Conservation (phyloP, 139 green algal genomes). For the Micractinium sp. region DNA sequence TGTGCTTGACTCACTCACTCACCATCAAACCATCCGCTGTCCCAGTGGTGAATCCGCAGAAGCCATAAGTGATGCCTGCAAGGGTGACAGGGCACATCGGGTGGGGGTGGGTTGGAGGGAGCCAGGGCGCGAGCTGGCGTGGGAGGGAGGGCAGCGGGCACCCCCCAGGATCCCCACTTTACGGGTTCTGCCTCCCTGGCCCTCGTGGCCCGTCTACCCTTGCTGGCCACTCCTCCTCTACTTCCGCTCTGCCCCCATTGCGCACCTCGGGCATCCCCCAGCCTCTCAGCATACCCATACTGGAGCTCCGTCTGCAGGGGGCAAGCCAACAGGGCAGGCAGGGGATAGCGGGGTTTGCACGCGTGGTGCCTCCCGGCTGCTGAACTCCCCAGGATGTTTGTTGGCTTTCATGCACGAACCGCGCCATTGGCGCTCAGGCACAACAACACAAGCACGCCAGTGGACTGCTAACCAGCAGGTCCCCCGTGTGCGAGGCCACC, state of each 20-base stretch:
- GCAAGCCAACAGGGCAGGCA: background rate
- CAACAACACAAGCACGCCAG: no score
- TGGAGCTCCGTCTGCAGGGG: constrained; percentile 23
- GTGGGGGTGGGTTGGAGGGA: background rate
- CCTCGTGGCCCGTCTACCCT: no score
- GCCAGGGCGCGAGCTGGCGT: no score
- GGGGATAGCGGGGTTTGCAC: no score
- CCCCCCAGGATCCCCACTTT: background rate
- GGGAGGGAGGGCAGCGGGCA: background rate
- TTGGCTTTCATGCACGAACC: no score
- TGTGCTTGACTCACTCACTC: background rate
- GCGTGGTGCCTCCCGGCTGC: no score
- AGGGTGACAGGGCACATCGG: background rate
- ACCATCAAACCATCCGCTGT: constrained; percentile 21
- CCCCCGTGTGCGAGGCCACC: no score
- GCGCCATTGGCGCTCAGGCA: no score
- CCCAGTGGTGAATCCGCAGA: constrained; percentile 30
- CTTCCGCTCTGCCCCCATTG: no score
- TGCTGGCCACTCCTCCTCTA: no score
- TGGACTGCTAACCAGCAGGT: no score
- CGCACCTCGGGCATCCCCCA: constrained; percentile 13
- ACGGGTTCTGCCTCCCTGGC: no score
- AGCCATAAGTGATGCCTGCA: constrained; percentile 42
- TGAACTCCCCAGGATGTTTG: background rate
- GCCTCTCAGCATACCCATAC: constrained; percentile 10